Evolutionary conservation across 176 grass and related monocot species (phyloP), one percentile per base, ranked within the genome.

Genomic region (Musa acuminata): DNA sequence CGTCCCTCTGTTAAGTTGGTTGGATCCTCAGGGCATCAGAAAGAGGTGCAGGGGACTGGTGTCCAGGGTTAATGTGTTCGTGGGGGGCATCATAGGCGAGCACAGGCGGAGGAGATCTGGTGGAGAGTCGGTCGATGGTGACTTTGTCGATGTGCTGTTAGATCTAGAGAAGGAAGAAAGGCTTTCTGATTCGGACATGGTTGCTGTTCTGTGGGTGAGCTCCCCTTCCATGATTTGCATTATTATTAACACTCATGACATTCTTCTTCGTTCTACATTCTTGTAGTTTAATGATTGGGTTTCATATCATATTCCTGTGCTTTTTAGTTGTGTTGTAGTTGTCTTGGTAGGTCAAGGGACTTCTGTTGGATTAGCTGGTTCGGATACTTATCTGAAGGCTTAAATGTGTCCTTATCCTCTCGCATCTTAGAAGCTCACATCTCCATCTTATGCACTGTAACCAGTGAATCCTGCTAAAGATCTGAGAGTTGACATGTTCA

Each of bases 81-180:
- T 80, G 2, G 52, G 52, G n/a, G 75, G 53, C 29, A 53, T 84
- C n/a, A 84, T 84, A 70, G 83, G 76, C 24, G 83, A 84, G 17
- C 77, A 71, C 62, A 69, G 72, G 35, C 22, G 51, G 51, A 69
- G 57, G 69, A 58, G 27, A 8, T 24, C 19, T 12, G 60, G 22
- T 69, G 27, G 35, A 14, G 13, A 1, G 14, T 49, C 19, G 52
- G 24, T 73, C 27, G 50, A 64, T 1, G 62, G 68, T 35, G 77
- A 69, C 52, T 84, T 84, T 70, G 77, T 84, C 24, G 72, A 84
- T 70, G 83, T 84, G 24, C 43, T 84, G 64, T 25, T 84, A 8
- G 64, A 58, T 19, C 27, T 74, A 1, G 52, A 74, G 11, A 29
- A 74, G 13, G 72, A 74, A 74, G 13, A 74, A 7, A 57, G 17